Conservation (phyloP, 108 stramenopile genomes). For the Skeletonema grethae region DNA sequence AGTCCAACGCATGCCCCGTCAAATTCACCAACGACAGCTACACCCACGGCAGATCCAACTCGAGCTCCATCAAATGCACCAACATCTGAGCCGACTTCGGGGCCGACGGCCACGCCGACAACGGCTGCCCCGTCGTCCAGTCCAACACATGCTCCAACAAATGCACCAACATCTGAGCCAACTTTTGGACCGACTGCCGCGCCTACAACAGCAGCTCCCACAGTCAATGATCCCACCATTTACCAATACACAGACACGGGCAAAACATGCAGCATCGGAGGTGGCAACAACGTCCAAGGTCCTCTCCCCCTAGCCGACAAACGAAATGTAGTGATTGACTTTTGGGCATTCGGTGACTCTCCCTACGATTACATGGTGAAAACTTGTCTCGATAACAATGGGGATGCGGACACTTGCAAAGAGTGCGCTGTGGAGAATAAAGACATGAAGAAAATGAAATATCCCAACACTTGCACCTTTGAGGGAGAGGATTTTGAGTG, state of each 20-base stretch:
- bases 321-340: neutral
- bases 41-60: too few relatives aligned
- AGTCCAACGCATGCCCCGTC: neutral
- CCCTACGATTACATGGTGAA: neutral
- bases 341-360: neutral
- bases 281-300: neutral
- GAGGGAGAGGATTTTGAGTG: too few relatives aligned
- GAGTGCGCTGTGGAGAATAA: too few relatives aligned
- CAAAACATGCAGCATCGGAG: neutral
- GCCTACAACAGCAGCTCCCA: neutral
- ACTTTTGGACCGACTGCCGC: neutral
- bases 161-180: neutral
- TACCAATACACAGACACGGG: neutral
- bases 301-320: neutral
- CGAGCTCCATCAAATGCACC: too few relatives aligned
- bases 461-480: too few relatives aligned
- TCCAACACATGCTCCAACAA: too few relatives aligned
- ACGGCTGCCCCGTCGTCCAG: neutral
- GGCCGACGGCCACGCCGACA: neutral
- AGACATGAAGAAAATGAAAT: too few relatives aligned
- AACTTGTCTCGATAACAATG: neutral
- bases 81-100: too few relatives aligned
- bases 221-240: neutral
- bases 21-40: neutral
- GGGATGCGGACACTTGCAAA: too few relatives aligned